Evolutionary conservation across 148 eudicot genomes (phyloP).

Genomic region (Dianthus caryophyllus): DNA sequence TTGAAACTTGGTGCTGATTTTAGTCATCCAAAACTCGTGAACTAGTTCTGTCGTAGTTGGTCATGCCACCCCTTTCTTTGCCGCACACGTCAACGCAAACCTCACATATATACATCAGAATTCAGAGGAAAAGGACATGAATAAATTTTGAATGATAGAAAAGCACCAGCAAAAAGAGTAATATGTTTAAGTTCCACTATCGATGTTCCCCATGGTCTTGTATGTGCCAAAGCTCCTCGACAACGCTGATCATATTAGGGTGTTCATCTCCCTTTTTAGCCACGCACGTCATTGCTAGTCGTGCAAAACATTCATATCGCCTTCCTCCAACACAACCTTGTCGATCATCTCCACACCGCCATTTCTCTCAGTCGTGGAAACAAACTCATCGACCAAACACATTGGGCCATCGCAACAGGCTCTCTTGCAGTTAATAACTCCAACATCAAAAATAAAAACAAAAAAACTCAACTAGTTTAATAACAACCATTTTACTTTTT

Average conservation of each 20-base stretch:
- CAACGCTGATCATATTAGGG: slow-evolving; percentile 29
- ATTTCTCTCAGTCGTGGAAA: slow-evolving; percentile 12
- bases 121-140: too few species aligned
- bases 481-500: too few species aligned
- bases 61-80: slow-evolving; percentile 23
- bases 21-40: slow-evolving; percentile 7
- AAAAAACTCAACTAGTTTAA: too few species aligned
- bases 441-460: slow-evolving; percentile 20
- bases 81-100: slow-evolving; percentile 23
- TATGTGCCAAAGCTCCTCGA: slow-evolving; percentile 8
- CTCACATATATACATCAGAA: too few species aligned
- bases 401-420: background rate
- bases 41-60: slow-evolving; percentile 32
- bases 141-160: too few species aligned
- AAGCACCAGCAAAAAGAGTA: too few species aligned
- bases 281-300: slow-evolving; percentile 24
- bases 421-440: slow-evolving; percentile 15
- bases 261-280: slow-evolving; percentile 24
- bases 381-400: slow-evolving; percentile 26
- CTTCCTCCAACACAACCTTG: slow-evolving; percentile 11
- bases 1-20: too few species aligned
- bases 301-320: background rate
- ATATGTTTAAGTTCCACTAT: too few species aligned
- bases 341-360: slow-evolving; percentile 24
- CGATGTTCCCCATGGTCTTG: background rate